Evolutionary conservation across 2,329 filamentous ascomycete genomes (phyloP), one percentile per base, ranked within the genome.

Genomic region (Colletotrichum musae): DNA sequence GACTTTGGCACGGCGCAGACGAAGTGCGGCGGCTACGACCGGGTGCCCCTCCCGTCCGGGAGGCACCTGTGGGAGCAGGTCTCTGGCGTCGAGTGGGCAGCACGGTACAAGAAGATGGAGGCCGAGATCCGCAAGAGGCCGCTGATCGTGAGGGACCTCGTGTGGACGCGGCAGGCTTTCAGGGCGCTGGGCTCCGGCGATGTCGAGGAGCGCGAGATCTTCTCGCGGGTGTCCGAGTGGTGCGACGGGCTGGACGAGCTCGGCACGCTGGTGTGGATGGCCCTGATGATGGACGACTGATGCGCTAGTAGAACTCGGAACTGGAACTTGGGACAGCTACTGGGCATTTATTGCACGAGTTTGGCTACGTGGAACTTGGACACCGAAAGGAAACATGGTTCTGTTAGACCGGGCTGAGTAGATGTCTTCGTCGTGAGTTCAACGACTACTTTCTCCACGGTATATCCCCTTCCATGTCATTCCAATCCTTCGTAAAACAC

Each of bases 231-330:
- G 24, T 70, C 52, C 3, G 67, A 61, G n/a, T 78, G 76, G 75
- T 77, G 75, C 39, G 73, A 75, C 54, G 68, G 51, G 6, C 10
- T 73, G 5, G 76, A 77, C 64, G 75, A 75, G n/a, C 73, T 76
- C 48, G 72, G 69, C 47, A 75, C 60, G 13, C 71, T 73, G 66
- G 67, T 76, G 2, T 76, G 71, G 80, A 81, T 74, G 75, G 73
- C 74, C 2, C 66, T 68, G 3, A 50, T 73, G 59, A 77, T 81
- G 74, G 77, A 81, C 16, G 21, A 21, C 12, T 50, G 16, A 47
- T 15, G 45, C 5, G 28, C 7, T 10, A 10, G 7, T 7, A 2
- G 10, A 6, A 10, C 10, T 10, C 9, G 32, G 10, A 36, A 10
- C 32, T 10, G 2, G 32, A 10, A 10, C 7, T 10, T 36, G 32